Evolutionary conservation across 192 early-diverging fungal genomes (phyloP).

Genomic region (Martensiomyces pterosporus): DNA sequence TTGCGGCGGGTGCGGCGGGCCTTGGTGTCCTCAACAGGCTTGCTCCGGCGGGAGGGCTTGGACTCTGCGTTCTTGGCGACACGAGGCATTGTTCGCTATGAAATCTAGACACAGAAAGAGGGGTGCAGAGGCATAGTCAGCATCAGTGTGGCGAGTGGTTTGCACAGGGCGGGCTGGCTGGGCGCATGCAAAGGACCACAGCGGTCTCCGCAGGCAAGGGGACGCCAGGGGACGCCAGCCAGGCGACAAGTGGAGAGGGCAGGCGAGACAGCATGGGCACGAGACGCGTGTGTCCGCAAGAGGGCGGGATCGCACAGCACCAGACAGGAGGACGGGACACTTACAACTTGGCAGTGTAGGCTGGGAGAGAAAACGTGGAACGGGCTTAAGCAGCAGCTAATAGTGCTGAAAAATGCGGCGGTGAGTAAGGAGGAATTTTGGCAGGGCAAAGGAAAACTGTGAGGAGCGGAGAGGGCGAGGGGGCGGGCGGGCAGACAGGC

Average conservation of each 20-base stretch:
- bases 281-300: too few species aligned
- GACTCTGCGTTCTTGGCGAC: background rate
- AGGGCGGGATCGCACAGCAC: too few species aligned
- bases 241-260: too few species aligned
- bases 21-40: constrained; percentile 44
- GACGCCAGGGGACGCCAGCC: too few species aligned
- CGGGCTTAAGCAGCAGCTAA: constrained; percentile 8
- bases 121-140: background rate
- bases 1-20: constrained; percentile 59
- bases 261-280: too few species aligned
- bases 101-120: background rate
- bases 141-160: too few species aligned
- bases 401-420: constrained; percentile 4
- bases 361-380: too few species aligned
- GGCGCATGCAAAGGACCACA: too few species aligned
- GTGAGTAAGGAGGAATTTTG: constrained; percentile 5
- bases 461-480: constrained; percentile 17
- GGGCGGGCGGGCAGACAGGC: constrained; percentile 17
- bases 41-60: background rate
- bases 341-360: too few species aligned
- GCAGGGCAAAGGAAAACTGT: background rate
- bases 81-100: background rate
- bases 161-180: too few species aligned
- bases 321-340: too few species aligned
- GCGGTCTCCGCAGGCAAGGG: too few species aligned